Base-by-base conservation (phyloP, 257 asterid species). In the Eucommia ulmoides region DNA sequence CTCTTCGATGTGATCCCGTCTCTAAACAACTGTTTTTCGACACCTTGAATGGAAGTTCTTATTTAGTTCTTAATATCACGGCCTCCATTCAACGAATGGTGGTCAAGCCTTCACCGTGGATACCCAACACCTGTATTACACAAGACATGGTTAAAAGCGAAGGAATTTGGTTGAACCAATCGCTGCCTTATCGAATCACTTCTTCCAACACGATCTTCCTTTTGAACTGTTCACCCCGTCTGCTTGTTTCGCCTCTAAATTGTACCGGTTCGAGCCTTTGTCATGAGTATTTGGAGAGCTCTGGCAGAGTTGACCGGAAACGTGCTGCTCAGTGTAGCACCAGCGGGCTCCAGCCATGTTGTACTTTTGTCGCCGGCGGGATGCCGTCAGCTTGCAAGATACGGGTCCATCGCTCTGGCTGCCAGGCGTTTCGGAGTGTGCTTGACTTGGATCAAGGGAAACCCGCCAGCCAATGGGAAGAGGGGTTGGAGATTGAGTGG, bases 321-420 rank as follows among this genome's bases (percentile, higher is more conserved):
- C 61, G 74, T 25, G 62, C 55, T 11, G 54, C 45, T 2, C 53
- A 67, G 62, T 72, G 74, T 58, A n/a, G n/a, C n/a, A 67, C 78
- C 1, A 61, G 60, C 24, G 71, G 38, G 48, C 60, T 51, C 15
- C 8, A 60, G 24, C 78, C 78, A 1, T 72, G 78, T 16, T 72
- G 78, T 60, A 66, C 78, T 17, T 72, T 72, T 60, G 47, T 72
- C 33, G 74, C 74, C 1, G 78, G 78, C 1, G 78, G 78, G 29
- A 35, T 63, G 65, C 78, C 78, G 3, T 71, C 78, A 12, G 78
- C 78, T 7, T 71, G 67, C 71, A 72, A 67, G 71, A 63, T 72
- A 20, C 58, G 74, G 53, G 51, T 72, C 45, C 78, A 72, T 49
- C 33, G 44, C 47, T 71, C 77, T 2, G 77, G 77, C 9, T 71